Conservation (phyloP, 2,329 filamentous ascomycete genomes). For the Cercospora beticola region DNA sequence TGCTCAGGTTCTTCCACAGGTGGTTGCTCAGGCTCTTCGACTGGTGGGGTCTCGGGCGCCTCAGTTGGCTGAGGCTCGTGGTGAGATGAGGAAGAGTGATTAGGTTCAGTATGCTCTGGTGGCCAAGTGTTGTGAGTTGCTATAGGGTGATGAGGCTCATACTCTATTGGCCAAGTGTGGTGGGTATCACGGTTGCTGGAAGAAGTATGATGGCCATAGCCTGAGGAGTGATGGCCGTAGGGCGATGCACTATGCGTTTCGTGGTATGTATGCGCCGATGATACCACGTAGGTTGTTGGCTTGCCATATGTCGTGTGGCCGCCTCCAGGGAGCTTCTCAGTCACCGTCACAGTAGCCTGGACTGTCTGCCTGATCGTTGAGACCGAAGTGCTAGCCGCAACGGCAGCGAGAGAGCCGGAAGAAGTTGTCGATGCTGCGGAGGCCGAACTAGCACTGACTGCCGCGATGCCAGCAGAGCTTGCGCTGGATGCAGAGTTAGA, state of each 20-base stretch:
- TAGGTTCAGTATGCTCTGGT: neutral
- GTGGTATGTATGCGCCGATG: neutral
- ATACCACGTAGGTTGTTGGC: conserved; percentile 9
- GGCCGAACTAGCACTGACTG: neutral
- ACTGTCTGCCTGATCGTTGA: neutral
- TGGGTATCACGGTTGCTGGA: neutral
- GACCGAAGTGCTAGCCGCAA: neutral
- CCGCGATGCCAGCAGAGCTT: neutral
- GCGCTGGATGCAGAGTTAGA: neutral
- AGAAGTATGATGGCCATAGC: neutral
- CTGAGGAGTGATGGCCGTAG: neutral
- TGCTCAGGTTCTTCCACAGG: neutral
- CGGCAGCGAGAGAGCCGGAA: neutral
- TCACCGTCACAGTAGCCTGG: neutral
- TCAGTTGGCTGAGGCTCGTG: neutral
- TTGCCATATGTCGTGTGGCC: conserved; percentile 8
- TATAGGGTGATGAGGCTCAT: neutral
- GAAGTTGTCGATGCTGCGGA: neutral
- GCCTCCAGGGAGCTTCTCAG: conserved; percentile 7
- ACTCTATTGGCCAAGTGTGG: neutral
- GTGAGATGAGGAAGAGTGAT: neutral
- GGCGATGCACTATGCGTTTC: neutral
- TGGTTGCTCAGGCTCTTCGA: neutral
- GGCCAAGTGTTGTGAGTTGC: neutral
- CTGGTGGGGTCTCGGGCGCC: neutral